phyloP scores from a whole-genome alignment of 1,139 yeast species.

The Scheffersomyces stambukii region DNA sequence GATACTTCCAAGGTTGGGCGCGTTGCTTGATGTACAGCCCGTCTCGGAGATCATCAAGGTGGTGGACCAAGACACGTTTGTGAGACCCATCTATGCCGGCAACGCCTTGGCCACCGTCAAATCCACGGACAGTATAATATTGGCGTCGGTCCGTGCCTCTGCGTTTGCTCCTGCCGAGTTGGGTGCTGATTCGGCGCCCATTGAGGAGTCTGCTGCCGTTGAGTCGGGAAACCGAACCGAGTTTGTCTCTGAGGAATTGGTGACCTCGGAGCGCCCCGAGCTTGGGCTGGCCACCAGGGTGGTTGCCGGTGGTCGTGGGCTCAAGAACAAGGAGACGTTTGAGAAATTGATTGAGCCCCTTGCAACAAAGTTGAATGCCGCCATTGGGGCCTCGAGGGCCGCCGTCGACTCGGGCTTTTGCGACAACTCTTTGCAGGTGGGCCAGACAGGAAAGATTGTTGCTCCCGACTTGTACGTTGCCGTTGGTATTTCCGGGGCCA shows the following conservation, averaged over 20 bases:
- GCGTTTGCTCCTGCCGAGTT: constrained; percentile 65
- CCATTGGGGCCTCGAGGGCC: constrained; percentile 97
- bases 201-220: constrained; percentile 47
- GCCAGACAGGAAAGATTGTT: constrained; percentile 96
- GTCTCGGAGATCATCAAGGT: constrained; percentile 75
- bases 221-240: constrained; percentile 38
- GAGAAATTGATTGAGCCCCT: constrained; percentile 75
- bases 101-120: constrained; percentile 85
- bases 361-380: constrained; percentile 83
- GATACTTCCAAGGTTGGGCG: constrained; percentile 82
- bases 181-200: constrained; percentile 35
- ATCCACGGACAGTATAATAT: constrained; percentile 58
- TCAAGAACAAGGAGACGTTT: constrained; percentile 85
- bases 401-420: constrained; percentile 96
- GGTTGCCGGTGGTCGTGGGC: constrained; percentile 92
- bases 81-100: constrained; percentile 95
- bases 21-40: constrained; percentile 83
- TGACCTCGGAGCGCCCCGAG: constrained; percentile 86
- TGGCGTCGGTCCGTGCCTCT: constrained; percentile 78
- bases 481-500: constrained; percentile 94
- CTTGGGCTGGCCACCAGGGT: constrained; percentile 76
- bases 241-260: constrained; percentile 69
- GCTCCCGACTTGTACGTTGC: constrained; percentile 95
- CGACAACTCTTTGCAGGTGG: constrained; percentile 96
- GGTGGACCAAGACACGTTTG: constrained; percentile 65